Evolutionary conservation across 306 rosid genomes (phyloP).

Genomic region (Cicer arietinum): DNA sequence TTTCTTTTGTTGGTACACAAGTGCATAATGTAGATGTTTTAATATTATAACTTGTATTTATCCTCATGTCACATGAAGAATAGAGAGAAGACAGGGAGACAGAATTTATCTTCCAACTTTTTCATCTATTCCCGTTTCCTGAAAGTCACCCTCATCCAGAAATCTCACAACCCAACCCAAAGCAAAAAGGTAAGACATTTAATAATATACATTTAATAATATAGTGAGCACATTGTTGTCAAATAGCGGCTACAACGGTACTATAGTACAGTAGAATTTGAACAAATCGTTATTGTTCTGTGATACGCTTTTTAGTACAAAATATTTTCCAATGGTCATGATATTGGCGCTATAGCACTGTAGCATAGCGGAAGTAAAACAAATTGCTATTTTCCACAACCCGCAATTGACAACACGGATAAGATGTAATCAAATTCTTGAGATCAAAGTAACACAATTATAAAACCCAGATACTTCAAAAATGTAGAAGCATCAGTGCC

Average conservation of each 20-base stretch:
- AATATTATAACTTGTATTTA: constrained; percentile 26
- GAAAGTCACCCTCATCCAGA: not conserved
- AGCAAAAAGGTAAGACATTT: not conserved
- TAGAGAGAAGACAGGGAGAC: constrained; percentile 6
- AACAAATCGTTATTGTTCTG: no score
- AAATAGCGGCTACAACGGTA: no score
- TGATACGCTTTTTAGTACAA: no score
- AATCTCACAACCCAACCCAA: constrained; percentile 27
- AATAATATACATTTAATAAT: not conserved
- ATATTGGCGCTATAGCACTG: no score
- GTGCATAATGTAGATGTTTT: constrained; percentile 1
- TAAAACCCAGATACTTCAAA: not conserved
- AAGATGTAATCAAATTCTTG: not conserved
- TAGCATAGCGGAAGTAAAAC: no score
- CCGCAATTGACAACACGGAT: no score
- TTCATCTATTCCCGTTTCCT: constrained; percentile 12
- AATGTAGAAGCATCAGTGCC: not conserved
- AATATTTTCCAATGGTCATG: no score
- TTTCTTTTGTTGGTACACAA: not conserved
- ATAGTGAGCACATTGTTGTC: no score
- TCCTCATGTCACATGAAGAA: not conserved
- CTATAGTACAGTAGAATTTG: no score
- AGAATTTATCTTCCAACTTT: constrained; percentile 7
- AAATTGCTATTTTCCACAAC: no score
- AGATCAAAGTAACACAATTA: constrained; percentile 18